Evolutionary conservation across 495 filamentous ascomycete genomes (phyloP), one percentile per base, ranked within the genome.

Genomic region (Pyrenula massariospora): DNA sequence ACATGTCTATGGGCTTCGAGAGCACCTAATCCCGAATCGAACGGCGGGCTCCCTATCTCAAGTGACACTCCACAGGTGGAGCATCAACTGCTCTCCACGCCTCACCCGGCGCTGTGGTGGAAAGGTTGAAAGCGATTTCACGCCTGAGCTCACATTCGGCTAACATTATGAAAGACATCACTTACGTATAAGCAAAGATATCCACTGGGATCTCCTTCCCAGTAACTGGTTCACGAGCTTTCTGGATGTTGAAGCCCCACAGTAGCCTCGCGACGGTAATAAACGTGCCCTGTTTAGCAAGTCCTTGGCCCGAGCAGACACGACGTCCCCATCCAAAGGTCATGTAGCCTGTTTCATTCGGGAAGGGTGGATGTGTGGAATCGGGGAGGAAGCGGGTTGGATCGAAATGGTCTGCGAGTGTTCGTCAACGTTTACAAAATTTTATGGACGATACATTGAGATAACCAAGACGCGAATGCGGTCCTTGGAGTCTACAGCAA

Each of bases 171-270:
- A 11, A 31, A 12, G 53, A 49, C 12, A 11, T 15, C 10, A 70
- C 70, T 60, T 56, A 71, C 72, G 70, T 75, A 54, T 67, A 73
- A 55, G 66, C 60, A 57, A 73, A 71, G 21, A 74, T 73, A 55
- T 76, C 70, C 12, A 79, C 72, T 47, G 66, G 72, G 22, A 82
- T 72, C 53, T 77, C 74, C 25, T 72, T 70, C 0, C 80, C 80
- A 36, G 66, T 57, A 2, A 66, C 58, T n/a, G n/a, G n/a, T 56
- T 77, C 77, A 25, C 65, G 60, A 31, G 73, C 75, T 57, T 78
- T 79, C 58, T 72, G 73, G 3, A 81, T 65, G 47, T 79, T 65
- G 57, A 82, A 84, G 0, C 70, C 78, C 80, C 82, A 84, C 22
- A 84, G 57, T 22, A 84, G 68, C n/a, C 76, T 65, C 12, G 78